Base-by-base conservation (phyloP, 108 stramenopile species). In the Cyclotella atomus region DNA sequence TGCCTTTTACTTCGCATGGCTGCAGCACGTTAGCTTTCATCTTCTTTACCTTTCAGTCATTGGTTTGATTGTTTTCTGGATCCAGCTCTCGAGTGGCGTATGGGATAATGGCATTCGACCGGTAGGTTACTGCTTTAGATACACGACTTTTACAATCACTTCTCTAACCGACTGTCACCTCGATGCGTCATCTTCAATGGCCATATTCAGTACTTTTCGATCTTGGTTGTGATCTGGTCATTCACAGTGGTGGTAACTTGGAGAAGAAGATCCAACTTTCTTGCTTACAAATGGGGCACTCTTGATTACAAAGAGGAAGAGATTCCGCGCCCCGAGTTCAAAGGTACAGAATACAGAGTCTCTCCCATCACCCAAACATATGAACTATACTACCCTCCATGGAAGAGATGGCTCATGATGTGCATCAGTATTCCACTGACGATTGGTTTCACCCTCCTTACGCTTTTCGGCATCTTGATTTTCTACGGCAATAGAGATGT, bases 1-100 rank as follows among this genome's bases (percentile, higher is more conserved):
- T 24, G 96, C 97, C 6, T 98, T 98, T 79, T 99, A 99, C 84
- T 99, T 99, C 76, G 99, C 97, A 17, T 99, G 96, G 95, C 67
- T 98, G 43, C 93, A 97, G 57, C 97, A 96, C 76, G 90, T 87
- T 74, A 95, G 97, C 24, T 72, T 77, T 17, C 94, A 96, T 68
- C 82, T 97, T 27, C 36, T 94, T 0, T 81, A 87, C 29, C 82
- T 92, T 28, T 83, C 91, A 41, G 34, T 92, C 0, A 34, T 91
- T 30, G 95, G 97, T 0, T 29, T 86, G n/a, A 79, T 91, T 14
- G 84, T 95, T 3, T 91, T 93, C 59, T 52, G 90, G 4, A 82
- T 69, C 41, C 90, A 95, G 59, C 9, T 91, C 2, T 23, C 68
- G 10, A 76, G 75, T 19, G 79, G 86, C 9, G 83, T 72, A 21